These are phyloP conservation scores for Moelleriella libera DNA, from an alignment of 2,329 filamentous ascomycete species.

Conservation along the genomic window DNA sequence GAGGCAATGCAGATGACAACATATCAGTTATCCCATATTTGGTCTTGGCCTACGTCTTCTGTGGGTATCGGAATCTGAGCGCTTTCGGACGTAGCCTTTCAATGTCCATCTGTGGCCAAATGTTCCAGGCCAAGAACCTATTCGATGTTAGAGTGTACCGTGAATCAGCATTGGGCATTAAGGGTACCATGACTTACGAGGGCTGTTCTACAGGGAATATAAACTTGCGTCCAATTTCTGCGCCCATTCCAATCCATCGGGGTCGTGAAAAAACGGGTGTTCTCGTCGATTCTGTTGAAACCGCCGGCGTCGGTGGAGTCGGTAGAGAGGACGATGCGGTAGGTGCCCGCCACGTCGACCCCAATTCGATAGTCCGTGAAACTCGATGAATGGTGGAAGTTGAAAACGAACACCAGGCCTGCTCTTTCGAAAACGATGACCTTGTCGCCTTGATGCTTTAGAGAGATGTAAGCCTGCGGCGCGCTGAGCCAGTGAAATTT, in stretches of 20 bases:
- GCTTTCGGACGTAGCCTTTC: not conserved
- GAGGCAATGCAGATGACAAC: too few species aligned
- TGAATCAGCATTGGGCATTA: not conserved
- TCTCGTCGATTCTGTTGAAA: conserved; percentile 59
- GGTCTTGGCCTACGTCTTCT: too few species aligned
- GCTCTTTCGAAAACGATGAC: conserved; percentile 90
- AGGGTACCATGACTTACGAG: conserved; percentile 42
- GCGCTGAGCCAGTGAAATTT: conserved; percentile 86
- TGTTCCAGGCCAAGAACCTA: not conserved
- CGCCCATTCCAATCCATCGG: conserved; percentile 80
- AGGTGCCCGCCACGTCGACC: conserved; percentile 71
- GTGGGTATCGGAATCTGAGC: not conserved
- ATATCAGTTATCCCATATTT: too few species aligned
- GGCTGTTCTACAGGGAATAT: conserved; percentile 72
- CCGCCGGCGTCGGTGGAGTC: conserved; percentile 71
- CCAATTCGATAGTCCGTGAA: conserved; percentile 90
- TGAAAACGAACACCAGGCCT: conserved; percentile 86
- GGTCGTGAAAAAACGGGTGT: conserved; percentile 85
- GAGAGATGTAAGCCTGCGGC: conserved; percentile 76
- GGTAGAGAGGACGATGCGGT: conserved; percentile 71
- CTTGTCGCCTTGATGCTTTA: conserved; percentile 91
- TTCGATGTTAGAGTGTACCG: not conserved
- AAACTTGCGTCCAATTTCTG: conserved; percentile 84
- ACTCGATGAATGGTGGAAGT: conserved; percentile 76
- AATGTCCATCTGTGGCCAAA: not conserved